A percentile compares a stretch with the other conserved stretches of the same genome.
Conservation (phyloP, 2,329 filamentous ascomycete genomes). For the Penicillium sclerotigenum region DNA sequence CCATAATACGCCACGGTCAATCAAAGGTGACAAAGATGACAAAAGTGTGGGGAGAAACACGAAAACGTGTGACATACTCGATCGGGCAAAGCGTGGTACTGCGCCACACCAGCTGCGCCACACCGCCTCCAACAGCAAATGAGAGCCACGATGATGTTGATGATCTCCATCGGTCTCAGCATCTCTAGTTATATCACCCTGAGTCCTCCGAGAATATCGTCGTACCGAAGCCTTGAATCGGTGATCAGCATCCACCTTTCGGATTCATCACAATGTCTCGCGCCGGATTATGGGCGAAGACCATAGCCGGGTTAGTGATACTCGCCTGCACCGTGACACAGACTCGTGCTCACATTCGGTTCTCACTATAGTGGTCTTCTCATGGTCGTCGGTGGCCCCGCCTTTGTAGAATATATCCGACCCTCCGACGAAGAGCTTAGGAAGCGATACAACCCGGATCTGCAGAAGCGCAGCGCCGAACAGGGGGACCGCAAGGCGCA, state of each 20-base stretch:
- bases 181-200: slow-evolving; percentile 3
- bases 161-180: slow-evolving; percentile 9
- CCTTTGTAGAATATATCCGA: slow-evolving; percentile 66
- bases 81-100: slow-evolving; percentile 3
- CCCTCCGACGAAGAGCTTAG: slow-evolving; percentile 92
- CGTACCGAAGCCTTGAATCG: background rate
- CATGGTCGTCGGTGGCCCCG: slow-evolving; percentile 79
- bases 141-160: slow-evolving; percentile 18
- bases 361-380: slow-evolving; percentile 59
- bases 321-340: slow-evolving; percentile 10
- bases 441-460: slow-evolving; percentile 84
- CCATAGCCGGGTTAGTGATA: slow-evolving; percentile 62
- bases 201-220: background rate
- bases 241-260: background rate
- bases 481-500: slow-evolving; percentile 70
- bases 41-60: slow-evolving; percentile 13
- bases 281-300: slow-evolving; percentile 59
- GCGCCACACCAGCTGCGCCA: slow-evolving; percentile 14
- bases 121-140: slow-evolving; percentile 10
- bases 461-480: slow-evolving; percentile 85
- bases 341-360: slow-evolving; percentile 1
- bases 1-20: background rate
- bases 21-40: background rate
- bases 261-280: slow-evolving; percentile 42
- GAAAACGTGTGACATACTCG: background rate